Base-by-base conservation (phyloP, 192 early-diverging fungal species). In the Phlyctochytrium bullatum region DNA sequence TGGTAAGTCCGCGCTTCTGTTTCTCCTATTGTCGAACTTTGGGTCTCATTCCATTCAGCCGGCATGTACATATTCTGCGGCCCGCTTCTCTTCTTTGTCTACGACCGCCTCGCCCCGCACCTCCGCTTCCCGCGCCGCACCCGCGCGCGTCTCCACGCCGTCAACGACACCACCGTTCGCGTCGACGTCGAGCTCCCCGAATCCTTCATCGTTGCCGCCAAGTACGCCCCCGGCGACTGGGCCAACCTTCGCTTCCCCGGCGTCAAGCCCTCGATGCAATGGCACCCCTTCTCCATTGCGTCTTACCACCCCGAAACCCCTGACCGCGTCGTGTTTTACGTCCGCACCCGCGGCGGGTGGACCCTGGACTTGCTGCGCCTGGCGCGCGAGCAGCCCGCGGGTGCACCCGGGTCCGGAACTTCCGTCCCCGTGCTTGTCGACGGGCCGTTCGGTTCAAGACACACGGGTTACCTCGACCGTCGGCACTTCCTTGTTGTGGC, bases 221-320 rank as follows among this genome's bases (percentile, higher is more conserved):
- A 16, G 3, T 69, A 69, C 52, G 67, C 59, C 6, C 67, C 67
- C 2, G 67, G 67, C 31, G 65, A 67, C 65, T 67, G 67, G 64
- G 31, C 34, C 23, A 69, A 67, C 54, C 35, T 69, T 27, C 20
- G 2, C 27, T 34, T 69, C n/a, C 67, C 67, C 16, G 14, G 2
- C 10, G 27, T 69, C 28, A 56, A 14, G 28, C 27, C 30, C 6
- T 14, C 40, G 6, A 2, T 65, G 23, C 2, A 69, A 31, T 69
- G 67, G 67, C 67, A 69, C 31, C 67, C 67, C 10, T 69, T 69
- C 65, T 54, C 34, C 47, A 69, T 67, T 47, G 40, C 67, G 2
- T 67, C 67, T 2, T 59, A 66, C 58, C 29, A 3, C 32, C 56
- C 6, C 3, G 33, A 10, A 3, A 4, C 51, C 30, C 53, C 33